Evolutionary conservation across 148 eudicot species (phyloP).

Genomic region (Salicornia ramosissima): DNA sequence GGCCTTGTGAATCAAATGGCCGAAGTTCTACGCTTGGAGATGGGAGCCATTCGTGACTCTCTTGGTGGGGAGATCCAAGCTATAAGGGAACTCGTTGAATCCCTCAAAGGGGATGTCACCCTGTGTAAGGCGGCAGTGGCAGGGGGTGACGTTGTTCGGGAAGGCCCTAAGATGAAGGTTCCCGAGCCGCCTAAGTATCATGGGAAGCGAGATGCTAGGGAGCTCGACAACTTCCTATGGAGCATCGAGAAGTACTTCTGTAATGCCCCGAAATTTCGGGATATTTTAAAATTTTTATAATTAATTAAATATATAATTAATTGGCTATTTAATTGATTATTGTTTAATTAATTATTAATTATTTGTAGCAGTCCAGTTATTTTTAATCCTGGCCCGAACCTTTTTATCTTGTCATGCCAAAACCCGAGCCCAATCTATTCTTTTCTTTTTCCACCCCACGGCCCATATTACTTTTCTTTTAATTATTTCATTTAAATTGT

Average conservation of each 20-base stretch:
- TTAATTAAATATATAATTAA: too few species aligned
- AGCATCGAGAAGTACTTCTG: conserved; percentile 1
- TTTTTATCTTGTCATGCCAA: too few species aligned
- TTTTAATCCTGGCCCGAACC: too few species aligned
- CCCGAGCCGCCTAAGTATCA: not conserved
- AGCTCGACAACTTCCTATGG: not conserved
- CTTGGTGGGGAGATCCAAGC: not conserved
- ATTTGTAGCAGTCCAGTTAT: too few species aligned
- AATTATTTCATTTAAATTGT: too few species aligned
- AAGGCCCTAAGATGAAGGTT: not conserved
- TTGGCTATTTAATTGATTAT: too few species aligned
- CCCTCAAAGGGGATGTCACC: not conserved
- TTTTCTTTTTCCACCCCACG: too few species aligned
- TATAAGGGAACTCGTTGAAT: not conserved
- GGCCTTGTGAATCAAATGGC: not conserved
- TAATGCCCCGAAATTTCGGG: too few species aligned
- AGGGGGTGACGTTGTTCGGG: not conserved
- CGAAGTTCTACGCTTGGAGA: not conserved
- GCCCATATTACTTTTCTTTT: too few species aligned
- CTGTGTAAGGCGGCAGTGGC: not conserved
- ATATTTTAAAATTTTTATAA: too few species aligned
- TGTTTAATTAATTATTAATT: too few species aligned
- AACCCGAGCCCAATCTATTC: too few species aligned
- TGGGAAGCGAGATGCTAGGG: conserved; percentile 2
- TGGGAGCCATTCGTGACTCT: not conserved